Percentiles rank a stretch among this genome's conserved stretches.
Evolutionary conservation across 208 protist genomes (phyloP).

Genomic region (Endotrypanum monterogeii): DNA sequence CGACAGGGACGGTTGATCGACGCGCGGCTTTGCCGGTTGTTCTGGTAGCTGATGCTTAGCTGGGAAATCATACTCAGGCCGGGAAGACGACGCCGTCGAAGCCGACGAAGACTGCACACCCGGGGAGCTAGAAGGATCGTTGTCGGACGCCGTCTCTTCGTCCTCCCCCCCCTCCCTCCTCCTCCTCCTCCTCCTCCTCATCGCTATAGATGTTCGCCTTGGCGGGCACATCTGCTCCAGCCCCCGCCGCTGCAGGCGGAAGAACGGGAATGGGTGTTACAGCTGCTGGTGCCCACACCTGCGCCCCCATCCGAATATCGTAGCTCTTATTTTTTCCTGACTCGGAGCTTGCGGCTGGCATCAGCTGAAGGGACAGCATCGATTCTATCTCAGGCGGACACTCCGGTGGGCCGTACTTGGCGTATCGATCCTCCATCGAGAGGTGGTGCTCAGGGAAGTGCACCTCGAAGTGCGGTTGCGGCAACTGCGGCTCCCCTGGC

Average conservation of each 20-base stretch:
- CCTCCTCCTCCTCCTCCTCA: constrained; percentile 8
- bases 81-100: constrained; percentile 3
- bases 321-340: constrained; percentile 86
- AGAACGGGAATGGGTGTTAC: constrained; percentile 13
- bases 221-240: not conserved
- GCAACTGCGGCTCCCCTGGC: constrained; percentile 53
- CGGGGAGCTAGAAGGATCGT: not conserved
- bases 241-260: not conserved
- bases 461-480: constrained; percentile 78
- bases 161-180: constrained; percentile 7
- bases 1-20: not conserved
- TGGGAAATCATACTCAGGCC: not conserved
- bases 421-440: constrained; percentile 67
- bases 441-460: constrained; percentile 71
- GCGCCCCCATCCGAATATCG: constrained; percentile 81
- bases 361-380: constrained; percentile 61
- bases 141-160: not conserved
- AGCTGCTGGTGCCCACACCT: constrained; percentile 43
- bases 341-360: constrained; percentile 85
- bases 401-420: constrained; percentile 63
- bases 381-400: constrained; percentile 81
- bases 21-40: not conserved
- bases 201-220: not conserved
- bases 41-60: constrained; percentile 4
- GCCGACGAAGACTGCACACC: not conserved